Conservation (phyloP, 129 eudicot species). For the Lactuca saligna region DNA sequence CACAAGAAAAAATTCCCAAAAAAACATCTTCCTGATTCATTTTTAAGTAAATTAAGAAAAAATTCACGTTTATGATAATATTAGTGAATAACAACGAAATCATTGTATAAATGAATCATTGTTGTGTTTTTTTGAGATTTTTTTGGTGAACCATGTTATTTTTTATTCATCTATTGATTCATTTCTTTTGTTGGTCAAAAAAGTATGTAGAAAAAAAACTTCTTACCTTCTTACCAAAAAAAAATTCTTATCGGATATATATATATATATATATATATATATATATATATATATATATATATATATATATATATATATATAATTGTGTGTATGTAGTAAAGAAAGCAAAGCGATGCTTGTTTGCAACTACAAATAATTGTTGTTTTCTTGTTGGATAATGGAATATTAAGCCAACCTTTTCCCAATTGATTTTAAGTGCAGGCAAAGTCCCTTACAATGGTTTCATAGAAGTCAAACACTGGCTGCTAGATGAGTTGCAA, state of each 20-base stretch:
- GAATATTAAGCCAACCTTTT: conserved; percentile 26
- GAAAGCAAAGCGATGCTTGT: conserved; percentile 2
- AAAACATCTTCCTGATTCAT: too few relatives aligned
- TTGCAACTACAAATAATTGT: conserved; percentile 18
- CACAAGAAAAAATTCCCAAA: too few relatives aligned
- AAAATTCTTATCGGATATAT: neutral
- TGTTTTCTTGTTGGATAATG: conserved; percentile 27
- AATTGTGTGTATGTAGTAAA: neutral
- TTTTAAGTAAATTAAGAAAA: too few relatives aligned
- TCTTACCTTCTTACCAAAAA: too few relatives aligned
- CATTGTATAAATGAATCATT: too few relatives aligned
- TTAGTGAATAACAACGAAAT: too few relatives aligned
- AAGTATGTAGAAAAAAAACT: too few relatives aligned
- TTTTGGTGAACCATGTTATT: too few relatives aligned
- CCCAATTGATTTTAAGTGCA: conserved; percentile 26
- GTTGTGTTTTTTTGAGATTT: too few relatives aligned
- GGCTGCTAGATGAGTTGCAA: conserved; percentile 27
- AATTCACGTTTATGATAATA: too few relatives aligned
- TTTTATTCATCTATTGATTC: too few relatives aligned
- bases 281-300: neutral
- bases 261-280: conserved; percentile 3
- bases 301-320: neutral
- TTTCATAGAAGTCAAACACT: conserved; percentile 28
- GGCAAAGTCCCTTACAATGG: conserved; percentile 33
- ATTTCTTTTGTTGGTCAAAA: too few relatives aligned